These are phyloP conservation scores for Misopates orontium DNA, from an alignment of 257 asterid genomes.

Conservation along the genomic window DNA sequence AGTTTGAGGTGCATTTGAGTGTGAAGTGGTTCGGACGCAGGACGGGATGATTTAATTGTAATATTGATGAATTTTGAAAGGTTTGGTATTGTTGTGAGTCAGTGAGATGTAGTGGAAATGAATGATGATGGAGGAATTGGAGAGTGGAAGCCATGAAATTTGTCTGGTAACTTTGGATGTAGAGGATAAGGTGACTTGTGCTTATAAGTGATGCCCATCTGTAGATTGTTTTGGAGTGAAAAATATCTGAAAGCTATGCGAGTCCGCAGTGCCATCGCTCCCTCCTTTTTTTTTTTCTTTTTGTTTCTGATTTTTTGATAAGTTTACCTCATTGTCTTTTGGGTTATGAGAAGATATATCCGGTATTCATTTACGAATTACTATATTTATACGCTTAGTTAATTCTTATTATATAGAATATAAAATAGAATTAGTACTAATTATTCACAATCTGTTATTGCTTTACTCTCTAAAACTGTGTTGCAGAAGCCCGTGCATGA, in stretches of 20 bases:
- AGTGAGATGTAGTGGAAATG: constrained; percentile 28
- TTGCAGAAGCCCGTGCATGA: no score
- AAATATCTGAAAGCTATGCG: not conserved
- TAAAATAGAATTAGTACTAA: no score
- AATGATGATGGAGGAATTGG: constrained; percentile 40
- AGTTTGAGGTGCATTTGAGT: constrained; percentile 43
- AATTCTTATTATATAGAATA: no score
- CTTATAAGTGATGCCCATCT: not conserved
- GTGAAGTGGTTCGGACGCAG: constrained; percentile 29
- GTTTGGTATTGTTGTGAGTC: constrained; percentile 27
- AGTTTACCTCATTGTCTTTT: no score
- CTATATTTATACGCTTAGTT: no score
- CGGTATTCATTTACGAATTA: no score
- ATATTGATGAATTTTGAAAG: constrained; percentile 2
- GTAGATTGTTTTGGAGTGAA: not conserved
- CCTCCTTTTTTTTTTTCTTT: no score
- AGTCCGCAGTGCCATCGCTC: no score
- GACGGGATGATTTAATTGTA: constrained; percentile 5
- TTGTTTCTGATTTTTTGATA: no score
- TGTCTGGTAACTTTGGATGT: not conserved
- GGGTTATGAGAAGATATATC: no score
- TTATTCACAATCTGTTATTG: no score
- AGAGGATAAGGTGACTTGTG: constrained; percentile 37
- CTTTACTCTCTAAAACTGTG: no score
- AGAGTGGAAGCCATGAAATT: constrained; percentile 47